A percentile compares a stretch with the other conserved stretches of the same genome.
Evolutionary conservation across 257 asterid species (phyloP).

Genomic region (Paraleonurus japonicus): DNA sequence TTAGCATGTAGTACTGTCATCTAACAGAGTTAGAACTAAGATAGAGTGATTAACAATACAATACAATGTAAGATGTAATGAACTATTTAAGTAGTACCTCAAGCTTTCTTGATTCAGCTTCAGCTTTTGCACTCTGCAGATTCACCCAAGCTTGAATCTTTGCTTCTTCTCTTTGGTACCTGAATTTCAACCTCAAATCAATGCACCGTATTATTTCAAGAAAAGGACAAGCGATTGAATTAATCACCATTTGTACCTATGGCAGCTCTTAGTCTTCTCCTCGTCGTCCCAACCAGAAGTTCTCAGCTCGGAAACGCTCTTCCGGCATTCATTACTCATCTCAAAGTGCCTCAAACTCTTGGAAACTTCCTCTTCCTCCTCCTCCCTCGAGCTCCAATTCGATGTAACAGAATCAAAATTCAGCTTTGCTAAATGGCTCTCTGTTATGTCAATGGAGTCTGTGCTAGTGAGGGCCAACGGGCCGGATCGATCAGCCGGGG

Average conservation of each 20-base stretch:
- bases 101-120: conserved; percentile 96
- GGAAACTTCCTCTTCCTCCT: conserved; percentile 95
- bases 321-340: conserved; percentile 59
- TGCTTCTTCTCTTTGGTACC: conserved; percentile 98
- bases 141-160: conserved; percentile 97
- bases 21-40: neutral
- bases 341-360: conserved; percentile 97
- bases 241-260: conserved; percentile 48
- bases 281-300: conserved; percentile 77
- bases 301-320: conserved; percentile 57
- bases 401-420: conserved; percentile 48
- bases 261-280: conserved; percentile 76
- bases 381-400: conserved; percentile 94
- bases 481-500: conserved; percentile 83
- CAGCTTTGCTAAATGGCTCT: conserved; percentile 79
- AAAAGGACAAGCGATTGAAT: neutral
- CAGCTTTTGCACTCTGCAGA: conserved; percentile 93
- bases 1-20: neutral
- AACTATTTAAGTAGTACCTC: conserved; percentile 54
- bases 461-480: conserved; percentile 47
- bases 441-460: conserved; percentile 54
- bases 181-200: conserved; percentile 24
- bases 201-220: neutral
- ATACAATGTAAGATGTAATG: neutral
- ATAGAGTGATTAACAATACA: neutral